phyloP scores from a whole-genome alignment of 352 stramenopile genomes.

The Aphanomyces stellatus region DNA sequence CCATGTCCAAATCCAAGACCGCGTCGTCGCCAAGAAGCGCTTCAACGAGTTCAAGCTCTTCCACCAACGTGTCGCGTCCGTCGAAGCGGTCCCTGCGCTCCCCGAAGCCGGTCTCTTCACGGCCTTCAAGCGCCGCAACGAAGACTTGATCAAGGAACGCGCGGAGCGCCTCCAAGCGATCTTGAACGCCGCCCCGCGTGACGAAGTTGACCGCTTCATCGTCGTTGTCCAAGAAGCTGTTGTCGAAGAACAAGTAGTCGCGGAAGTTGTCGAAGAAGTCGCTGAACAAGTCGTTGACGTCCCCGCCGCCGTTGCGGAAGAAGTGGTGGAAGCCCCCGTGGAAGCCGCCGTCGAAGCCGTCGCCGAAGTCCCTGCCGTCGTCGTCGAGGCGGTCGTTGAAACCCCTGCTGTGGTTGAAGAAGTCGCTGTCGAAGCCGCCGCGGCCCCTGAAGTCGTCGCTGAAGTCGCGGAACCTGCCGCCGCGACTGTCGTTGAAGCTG shows the following conservation, averaged over 20 bases:
- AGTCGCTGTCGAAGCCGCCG: neutral
- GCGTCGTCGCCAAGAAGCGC: conserved; percentile 44
- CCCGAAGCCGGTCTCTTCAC: conserved; percentile 37
- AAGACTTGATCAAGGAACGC: conserved; percentile 46
- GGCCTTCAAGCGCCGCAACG: conserved; percentile 48
- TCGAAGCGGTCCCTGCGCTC: conserved; percentile 39
- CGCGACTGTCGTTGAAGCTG: conserved; percentile 3
- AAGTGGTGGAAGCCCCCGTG: neutral
- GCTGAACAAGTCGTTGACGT: conserved; percentile 9
- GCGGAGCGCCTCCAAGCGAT: conserved; percentile 50
- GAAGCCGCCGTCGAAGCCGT: conserved; percentile 4
- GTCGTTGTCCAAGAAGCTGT: neutral
- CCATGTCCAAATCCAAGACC: conserved; percentile 25
- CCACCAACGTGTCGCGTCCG: conserved; percentile 34
- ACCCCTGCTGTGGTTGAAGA: no score
- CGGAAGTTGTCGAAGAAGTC: conserved; percentile 5
- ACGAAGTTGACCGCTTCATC: conserved; percentile 36
- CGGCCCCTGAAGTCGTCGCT: neutral
- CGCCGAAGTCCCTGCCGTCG: conserved; percentile 3
- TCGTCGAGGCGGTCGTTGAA: neutral
- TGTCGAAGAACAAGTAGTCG: neutral
- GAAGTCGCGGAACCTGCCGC: neutral
- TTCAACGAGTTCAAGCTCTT: conserved; percentile 79
- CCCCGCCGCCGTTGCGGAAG: neutral
- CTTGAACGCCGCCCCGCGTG: conserved; percentile 56